phyloP scores from a whole-genome alignment of 2,329 filamentous ascomycete species.

The Aspergillus hortae region DNA sequence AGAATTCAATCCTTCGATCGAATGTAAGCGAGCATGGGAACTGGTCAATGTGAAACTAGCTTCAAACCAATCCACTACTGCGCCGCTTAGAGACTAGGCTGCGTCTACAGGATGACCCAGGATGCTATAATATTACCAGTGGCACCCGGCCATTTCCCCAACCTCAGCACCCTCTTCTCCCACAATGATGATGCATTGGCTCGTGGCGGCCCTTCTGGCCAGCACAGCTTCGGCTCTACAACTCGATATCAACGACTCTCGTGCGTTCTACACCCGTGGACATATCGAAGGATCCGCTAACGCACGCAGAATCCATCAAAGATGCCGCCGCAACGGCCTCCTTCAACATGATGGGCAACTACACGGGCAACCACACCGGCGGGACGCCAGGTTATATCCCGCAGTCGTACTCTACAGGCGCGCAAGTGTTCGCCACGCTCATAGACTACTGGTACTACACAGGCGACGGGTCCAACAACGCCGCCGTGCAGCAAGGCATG shows the following conservation, averaged over 20 bases:
- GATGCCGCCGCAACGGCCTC: slow-evolving; percentile 32
- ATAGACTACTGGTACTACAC: slow-evolving; percentile 83
- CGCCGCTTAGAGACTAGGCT: no score
- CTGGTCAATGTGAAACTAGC: no score
- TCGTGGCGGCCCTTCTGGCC: not conserved
- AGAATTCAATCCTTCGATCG: no score
- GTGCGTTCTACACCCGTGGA: not conserved
- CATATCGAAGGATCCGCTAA: no score
- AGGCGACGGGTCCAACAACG: slow-evolving; percentile 66
- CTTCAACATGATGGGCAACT: slow-evolving; percentile 22
- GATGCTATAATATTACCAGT: no score
- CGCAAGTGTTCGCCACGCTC: slow-evolving; percentile 63
- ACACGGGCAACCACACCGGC: slow-evolving; percentile 44
- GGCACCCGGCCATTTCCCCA: no score
- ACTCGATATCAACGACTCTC: not conserved
- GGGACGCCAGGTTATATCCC: slow-evolving; percentile 46
- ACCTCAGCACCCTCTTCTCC: not conserved
- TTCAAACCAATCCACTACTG: no score
- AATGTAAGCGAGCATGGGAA: no score
- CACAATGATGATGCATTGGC: not conserved
- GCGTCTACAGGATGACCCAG: no score
- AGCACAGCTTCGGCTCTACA: not conserved
- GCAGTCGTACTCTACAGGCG: slow-evolving; percentile 62
- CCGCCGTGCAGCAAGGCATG: slow-evolving; percentile 63
- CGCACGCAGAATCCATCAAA: slow-evolving; percentile 36